Evolutionary conservation across 371 early-diverging fungal genomes (phyloP), one percentile per base, ranked within the genome.

Genomic region (Scutellospora calospora): DNA sequence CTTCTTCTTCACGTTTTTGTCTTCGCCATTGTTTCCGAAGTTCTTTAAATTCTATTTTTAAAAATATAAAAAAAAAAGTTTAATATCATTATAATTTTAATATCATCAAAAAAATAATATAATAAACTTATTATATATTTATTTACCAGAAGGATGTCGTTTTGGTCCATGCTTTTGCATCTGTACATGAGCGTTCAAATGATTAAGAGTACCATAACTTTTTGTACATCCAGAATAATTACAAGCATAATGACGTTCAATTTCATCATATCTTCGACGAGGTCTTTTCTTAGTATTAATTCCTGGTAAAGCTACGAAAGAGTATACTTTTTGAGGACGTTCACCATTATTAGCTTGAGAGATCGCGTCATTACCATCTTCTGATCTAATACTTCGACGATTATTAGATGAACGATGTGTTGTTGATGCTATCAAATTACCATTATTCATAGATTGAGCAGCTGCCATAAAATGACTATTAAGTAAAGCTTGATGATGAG

Each of bases 181-280:
- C 49, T 84, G 87, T 25, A 93, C 91, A 81, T 93, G 94, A 25
- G 92, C 91, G 81, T 93, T 93, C 16, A 93, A 83, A 83, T 93
- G 92, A 80, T 93, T 93, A 25, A 93, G 82, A 1, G 94, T 93
- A 49, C 94, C 94, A 81, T 93, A 93, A 5, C 90, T 83, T 81
- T 93, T 93, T 25, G 87, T 85, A 76, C 94, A 93, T 29, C 88
- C 90, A 1, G 82, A 86, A 81, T 84, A 90, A 80, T 87, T 90
- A 83, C 94, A 93, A 62, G 87, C 88, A 80, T 92, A 93, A 20
- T 91, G 83, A 22, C 94, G 90, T 72, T 93, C 92, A 49, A 93
- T 91, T 82, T 93, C 94, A 80, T 92, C 91, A 62, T 89, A 92
- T 72, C 90, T 86, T 54, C 94, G 86, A 80, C 94, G 86, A n/a